These are phyloP conservation scores for Pachysandra terminalis DNA, from an alignment of 164 flowering plant genomes.

Conservation along the genomic window DNA sequence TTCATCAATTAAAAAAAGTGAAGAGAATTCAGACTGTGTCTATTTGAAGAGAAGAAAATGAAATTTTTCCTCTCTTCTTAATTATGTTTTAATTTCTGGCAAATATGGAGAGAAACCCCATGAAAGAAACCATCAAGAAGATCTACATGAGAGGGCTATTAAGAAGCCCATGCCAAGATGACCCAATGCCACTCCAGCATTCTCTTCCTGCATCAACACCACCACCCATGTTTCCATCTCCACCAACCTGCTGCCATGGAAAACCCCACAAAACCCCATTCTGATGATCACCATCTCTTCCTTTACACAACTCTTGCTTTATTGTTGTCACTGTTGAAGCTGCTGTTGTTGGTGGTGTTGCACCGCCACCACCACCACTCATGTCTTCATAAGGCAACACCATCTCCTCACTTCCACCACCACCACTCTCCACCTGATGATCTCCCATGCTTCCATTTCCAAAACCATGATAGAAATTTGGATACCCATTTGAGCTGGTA, in stretches of 20 bases:
- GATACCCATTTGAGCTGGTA: slow-evolving; percentile 29
- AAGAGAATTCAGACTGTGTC: slow-evolving; percentile 6
- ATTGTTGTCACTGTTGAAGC: slow-evolving; percentile 33
- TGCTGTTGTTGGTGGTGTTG: slow-evolving; percentile 22
- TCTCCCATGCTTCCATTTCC: slow-evolving; percentile 32
- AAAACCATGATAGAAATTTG: slow-evolving; percentile 41
- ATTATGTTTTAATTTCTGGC: background rate
- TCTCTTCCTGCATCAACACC: slow-evolving; percentile 42
- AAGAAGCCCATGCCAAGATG: slow-evolving; percentile 76
- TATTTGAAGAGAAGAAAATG: slow-evolving; percentile 3
- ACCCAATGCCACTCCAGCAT: slow-evolving; percentile 56
- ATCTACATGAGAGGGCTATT: slow-evolving; percentile 70
- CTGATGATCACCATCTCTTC: slow-evolving; percentile 27
- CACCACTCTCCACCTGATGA: slow-evolving; percentile 29
- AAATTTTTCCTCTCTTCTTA: background rate
- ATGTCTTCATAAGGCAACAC: slow-evolving; percentile 32
- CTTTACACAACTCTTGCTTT: slow-evolving; percentile 46
- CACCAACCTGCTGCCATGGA: slow-evolving; percentile 54
- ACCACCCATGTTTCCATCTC: slow-evolving; percentile 33
- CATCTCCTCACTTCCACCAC: slow-evolving; percentile 14
- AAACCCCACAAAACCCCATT: slow-evolving; percentile 51
- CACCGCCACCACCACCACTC: slow-evolving; percentile 20
- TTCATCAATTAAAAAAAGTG: slow-evolving; percentile 16
- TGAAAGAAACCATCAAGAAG: background rate
- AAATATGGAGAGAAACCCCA: background rate